phyloP scores from a whole-genome alignment of 2,329 filamentous ascomycete genomes.

The Arachnomyces sp. region DNA sequence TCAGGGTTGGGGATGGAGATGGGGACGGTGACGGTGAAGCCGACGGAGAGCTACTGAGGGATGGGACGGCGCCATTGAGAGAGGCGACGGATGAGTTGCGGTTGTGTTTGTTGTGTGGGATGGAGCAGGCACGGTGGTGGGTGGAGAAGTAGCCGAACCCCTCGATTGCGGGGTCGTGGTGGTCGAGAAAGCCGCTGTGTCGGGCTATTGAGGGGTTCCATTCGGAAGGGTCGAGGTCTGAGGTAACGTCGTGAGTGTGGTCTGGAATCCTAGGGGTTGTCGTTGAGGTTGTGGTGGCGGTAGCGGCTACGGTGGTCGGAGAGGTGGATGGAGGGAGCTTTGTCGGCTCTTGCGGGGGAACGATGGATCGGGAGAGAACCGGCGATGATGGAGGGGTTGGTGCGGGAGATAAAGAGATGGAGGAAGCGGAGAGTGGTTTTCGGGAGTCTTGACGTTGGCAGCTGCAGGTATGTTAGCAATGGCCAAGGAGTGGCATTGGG shows the following conservation, averaged over 20 bases:
- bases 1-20: too few relatives aligned
- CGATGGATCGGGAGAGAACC: not conserved
- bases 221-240: conserved; percentile 44
- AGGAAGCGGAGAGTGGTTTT: conserved; percentile 37
- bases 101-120: too few relatives aligned
- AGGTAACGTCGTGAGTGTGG: conserved; percentile 29
- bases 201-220: conserved; percentile 33
- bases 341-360: not conserved
- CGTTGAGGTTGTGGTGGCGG: conserved; percentile 14
- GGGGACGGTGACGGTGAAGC: too few relatives aligned
- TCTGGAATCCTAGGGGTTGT: conserved; percentile 31
- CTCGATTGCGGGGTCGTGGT: too few relatives aligned
- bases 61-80: too few relatives aligned
- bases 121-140: too few relatives aligned
- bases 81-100: too few relatives aligned
- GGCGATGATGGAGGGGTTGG: conserved; percentile 10
- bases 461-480: conserved; percentile 18
- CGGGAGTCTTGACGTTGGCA: conserved; percentile 41
- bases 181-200: too few relatives aligned
- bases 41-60: too few relatives aligned
- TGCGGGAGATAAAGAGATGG: conserved; percentile 19
- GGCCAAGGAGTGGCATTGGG: conserved; percentile 7
- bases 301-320: conserved; percentile 4
- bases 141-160: too few relatives aligned
- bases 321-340: conserved; percentile 4